Base-by-base conservation (phyloP, 140 eudicot genomes). In the Flaveria floridana region DNA sequence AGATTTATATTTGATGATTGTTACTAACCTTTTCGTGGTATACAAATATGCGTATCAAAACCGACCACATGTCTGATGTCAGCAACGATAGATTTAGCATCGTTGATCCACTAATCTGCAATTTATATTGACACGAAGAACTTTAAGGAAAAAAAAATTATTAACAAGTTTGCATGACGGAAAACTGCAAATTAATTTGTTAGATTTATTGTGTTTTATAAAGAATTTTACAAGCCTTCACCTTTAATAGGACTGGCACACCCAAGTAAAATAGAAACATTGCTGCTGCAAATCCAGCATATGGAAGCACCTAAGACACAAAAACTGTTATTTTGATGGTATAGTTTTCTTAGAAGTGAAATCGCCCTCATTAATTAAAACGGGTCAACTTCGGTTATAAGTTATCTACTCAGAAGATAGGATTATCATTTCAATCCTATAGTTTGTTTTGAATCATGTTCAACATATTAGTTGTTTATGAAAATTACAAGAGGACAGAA, bases 41-140 rank as follows among this genome's bases (percentile, higher is more conserved):
- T 19, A 89, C 92, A 82, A 89, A 87, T 70, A 89, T 83, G 46
- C 96, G 96, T 76, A 92, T 92, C 65, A 89, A 52, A 37, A 89
- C 96, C 14, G 97, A 86, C 96, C 96, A 92, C 97, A 92, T 92
- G 86, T 92, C 97, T 47, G 96, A 87, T 56, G 97, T 92, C 70
- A 92, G 81, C 81, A 92, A 79, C 67, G 97, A 89, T 42, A 92
- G 78, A 79, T 92, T 92, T 21, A 92, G 82, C 97, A 92, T 87
- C 3, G 97, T 86, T 30, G 97, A 71, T 11, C 97, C 97, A 78
- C 89, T 81, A 37, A 84, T 87, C 97, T 92, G 96, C 88, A 68
- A 70, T 73, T 19, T 28, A 56, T 69, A 26, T 51, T 5, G 19
- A 42, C 76, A 71, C 61, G 25, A 14, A 37, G 19, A 34, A 65